These are phyloP conservation scores for Delitschia confertaspora DNA, from an alignment of 495 filamentous ascomycete genomes.

Conservation along the genomic window DNA sequence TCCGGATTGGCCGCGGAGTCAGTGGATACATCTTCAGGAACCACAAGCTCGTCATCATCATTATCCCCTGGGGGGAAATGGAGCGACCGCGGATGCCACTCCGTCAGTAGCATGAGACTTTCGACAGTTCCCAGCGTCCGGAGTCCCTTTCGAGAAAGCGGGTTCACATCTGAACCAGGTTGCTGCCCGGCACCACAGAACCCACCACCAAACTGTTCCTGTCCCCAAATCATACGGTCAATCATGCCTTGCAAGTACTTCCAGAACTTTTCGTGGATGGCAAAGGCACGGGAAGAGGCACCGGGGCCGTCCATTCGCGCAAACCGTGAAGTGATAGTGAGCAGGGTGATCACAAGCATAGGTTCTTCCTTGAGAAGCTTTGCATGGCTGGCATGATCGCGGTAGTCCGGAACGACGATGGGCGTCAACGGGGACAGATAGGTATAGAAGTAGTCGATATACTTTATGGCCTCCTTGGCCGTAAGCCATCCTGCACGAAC, in stretches of 20 bases:
- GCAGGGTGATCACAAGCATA: conserved; percentile 77
- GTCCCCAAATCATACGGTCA: conserved; percentile 86
- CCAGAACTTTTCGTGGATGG: conserved; percentile 96
- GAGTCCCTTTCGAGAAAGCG: conserved; percentile 54
- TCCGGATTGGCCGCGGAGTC: conserved; percentile 18
- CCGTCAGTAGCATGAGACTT: conserved; percentile 82
- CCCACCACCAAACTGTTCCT: conserved; percentile 84
- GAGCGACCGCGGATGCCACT: conserved; percentile 91
- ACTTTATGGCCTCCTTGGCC: conserved; percentile 80
- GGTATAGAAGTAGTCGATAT: conserved; percentile 90
- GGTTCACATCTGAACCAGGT: conserved; percentile 32
- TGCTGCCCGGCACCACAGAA: conserved; percentile 66
- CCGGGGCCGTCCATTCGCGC: conserved; percentile 70
- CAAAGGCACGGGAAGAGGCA: conserved; percentile 70
- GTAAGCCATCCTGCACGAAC: conserved; percentile 96
- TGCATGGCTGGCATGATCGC: conserved; percentile 60
- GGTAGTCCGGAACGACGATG: conserved; percentile 77
- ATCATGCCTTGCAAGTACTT: conserved; percentile 88
- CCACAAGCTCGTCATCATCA: conserved; percentile 50
- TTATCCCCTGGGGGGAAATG: conserved; percentile 90
- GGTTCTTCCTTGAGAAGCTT: conserved; percentile 81
- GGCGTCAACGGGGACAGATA: conserved; percentile 86
- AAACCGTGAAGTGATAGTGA: conserved; percentile 86
- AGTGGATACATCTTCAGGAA: conserved; percentile 20
- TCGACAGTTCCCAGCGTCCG: conserved; percentile 89